Conservation (phyloP, 1,284 basidiomycete species). For the Spongispora temasekensis region DNA sequence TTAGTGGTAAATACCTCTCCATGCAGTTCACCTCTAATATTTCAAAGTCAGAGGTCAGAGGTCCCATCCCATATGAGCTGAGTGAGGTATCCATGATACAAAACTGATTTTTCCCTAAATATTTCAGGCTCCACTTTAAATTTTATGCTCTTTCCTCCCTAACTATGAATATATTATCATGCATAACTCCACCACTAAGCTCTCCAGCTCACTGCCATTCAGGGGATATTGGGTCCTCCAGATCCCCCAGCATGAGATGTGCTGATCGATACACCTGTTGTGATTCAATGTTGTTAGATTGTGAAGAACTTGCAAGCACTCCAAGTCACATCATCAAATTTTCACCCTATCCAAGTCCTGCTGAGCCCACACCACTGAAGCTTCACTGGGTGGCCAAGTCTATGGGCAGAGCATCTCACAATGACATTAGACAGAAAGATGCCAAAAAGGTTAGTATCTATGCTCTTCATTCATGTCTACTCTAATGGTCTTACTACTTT, state of each 20-base stretch:
- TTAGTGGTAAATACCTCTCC: not conserved
- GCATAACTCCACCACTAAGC: not conserved
- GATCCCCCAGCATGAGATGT: not conserved
- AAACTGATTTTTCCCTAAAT: not conserved
- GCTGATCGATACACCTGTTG: not conserved
- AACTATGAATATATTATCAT: not conserved
- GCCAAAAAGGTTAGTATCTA: not conserved
- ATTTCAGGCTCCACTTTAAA: not conserved
- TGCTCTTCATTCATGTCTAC: not conserved
- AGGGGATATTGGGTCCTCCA: not conserved
- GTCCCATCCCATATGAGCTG: not conserved
- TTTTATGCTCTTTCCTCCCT: not conserved
- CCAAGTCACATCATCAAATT: not conserved
- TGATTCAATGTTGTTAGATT: no score
- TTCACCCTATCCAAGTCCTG: not conserved
- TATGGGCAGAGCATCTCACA: not conserved
- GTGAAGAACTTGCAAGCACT: not conserved
- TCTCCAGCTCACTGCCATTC: not conserved
- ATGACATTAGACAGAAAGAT: not conserved
- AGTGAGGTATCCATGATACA: not conserved
- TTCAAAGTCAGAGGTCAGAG: not conserved
- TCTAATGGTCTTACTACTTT: not conserved
- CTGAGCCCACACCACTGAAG: not conserved
- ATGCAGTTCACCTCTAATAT: not conserved
- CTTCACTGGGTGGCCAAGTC: not conserved